These are phyloP conservation scores for Bathelium albidoporum DNA, from an alignment of 495 filamentous ascomycete genomes.

Conservation along the genomic window DNA sequence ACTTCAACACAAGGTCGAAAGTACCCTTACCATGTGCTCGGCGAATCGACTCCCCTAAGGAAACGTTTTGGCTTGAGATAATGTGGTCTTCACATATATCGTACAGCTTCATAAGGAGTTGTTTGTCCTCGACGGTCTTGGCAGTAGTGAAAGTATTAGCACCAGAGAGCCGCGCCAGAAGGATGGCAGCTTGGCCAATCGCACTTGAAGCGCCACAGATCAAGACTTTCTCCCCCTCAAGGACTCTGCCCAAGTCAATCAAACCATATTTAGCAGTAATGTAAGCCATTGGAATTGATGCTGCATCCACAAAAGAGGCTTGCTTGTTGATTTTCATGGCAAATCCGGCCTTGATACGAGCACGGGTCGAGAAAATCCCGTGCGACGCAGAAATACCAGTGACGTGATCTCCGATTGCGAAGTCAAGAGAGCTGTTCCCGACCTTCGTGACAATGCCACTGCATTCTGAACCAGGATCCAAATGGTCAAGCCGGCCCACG, in stretches of 20 bases:
- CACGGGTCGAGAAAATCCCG: neutral
- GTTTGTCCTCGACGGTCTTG: constrained; percentile 32
- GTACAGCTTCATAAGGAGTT: constrained; percentile 30
- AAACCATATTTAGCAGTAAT: constrained; percentile 33
- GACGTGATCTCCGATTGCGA: neutral
- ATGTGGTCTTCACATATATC: constrained; percentile 35
- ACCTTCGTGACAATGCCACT: neutral
- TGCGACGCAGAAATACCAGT: neutral
- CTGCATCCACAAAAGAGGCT: constrained; percentile 30
- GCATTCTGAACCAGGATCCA: neutral
- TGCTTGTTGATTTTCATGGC: neutral
- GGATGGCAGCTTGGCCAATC: constrained; percentile 40
- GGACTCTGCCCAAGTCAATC: constrained; percentile 25
- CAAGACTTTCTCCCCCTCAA: constrained; percentile 33
- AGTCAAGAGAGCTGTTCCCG: neutral
- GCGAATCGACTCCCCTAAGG: neutral
- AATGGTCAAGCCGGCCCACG: neutral
- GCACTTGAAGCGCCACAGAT: constrained; percentile 42
- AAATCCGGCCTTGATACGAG: neutral
- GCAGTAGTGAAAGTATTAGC: constrained; percentile 40
- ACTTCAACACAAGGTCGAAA: constrained; percentile 18
- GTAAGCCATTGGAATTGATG: constrained; percentile 36
- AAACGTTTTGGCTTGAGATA: constrained; percentile 12
- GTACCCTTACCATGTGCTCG: constrained; percentile 10
- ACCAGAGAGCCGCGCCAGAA: constrained; percentile 30